These are phyloP conservation scores for Pyrenochaeta sp. DNA, from an alignment of 2,329 filamentous ascomycete species.

Conservation along the genomic window DNA sequence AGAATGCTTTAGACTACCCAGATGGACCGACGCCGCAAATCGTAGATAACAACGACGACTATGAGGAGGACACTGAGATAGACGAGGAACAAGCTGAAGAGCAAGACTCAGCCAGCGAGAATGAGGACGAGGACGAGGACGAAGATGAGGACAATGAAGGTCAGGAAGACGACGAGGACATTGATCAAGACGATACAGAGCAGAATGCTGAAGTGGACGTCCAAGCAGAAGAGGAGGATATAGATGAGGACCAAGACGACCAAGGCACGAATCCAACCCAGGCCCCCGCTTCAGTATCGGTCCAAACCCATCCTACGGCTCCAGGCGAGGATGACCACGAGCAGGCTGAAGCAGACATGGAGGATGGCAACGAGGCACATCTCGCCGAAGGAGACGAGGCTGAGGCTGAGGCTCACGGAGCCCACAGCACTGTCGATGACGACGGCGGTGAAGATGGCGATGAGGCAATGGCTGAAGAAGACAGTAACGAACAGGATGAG, in stretches of 20 bases:
- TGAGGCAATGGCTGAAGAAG: slow-evolving; percentile 5
- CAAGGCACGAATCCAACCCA: background rate
- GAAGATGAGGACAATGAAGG: slow-evolving; percentile 10
- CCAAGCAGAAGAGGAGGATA: slow-evolving; percentile 9
- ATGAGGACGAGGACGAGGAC: slow-evolving; percentile 12
- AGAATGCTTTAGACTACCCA: slow-evolving; percentile 17
- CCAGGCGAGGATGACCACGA: background rate
- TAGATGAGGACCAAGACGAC: slow-evolving; percentile 1
- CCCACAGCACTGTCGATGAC: too few species aligned
- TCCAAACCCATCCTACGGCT: background rate
- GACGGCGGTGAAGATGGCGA: slow-evolving; percentile 10
- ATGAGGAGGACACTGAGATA: slow-evolving; percentile 17
- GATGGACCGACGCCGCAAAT: slow-evolving; percentile 12
- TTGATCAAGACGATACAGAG: slow-evolving; percentile 9
- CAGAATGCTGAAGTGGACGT: slow-evolving; percentile 11
- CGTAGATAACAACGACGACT: slow-evolving; percentile 15
- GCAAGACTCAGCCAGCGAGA: slow-evolving; percentile 9
- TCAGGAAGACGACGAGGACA: slow-evolving; percentile 5
- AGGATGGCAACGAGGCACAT: slow-evolving; percentile 5
- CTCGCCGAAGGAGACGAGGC: background rate
- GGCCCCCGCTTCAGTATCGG: background rate
- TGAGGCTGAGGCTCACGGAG: background rate
- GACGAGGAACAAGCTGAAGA: slow-evolving; percentile 13
- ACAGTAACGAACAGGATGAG: slow-evolving; percentile 9
- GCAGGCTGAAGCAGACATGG: slow-evolving; percentile 1